Base-by-base conservation (phyloP, 495 filamentous ascomycete species). In the Letharia lupina region DNA sequence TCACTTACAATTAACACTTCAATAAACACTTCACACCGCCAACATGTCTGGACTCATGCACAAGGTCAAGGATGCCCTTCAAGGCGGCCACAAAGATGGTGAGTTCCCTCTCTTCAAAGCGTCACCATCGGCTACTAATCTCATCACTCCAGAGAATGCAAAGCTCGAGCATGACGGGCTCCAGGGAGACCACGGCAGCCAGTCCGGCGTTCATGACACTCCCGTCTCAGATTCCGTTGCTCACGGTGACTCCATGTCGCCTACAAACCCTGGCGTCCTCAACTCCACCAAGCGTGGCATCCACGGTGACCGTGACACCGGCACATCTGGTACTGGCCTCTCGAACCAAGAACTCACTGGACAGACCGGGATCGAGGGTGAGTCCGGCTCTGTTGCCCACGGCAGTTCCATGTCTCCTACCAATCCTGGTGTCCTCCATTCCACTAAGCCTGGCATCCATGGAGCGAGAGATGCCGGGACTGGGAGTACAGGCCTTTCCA, bases 41-140 rank as follows among this genome's bases (percentile, higher is more conserved):
- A 86, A 70, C 71, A 90, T 90, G 87, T 88, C 86, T 35, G 74
- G 78, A 66, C 75, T 91, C 67, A 73, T 89, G 70, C 82, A 91
- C 80, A 91, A 91, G 71, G 80, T 89, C 76, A 91, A 90, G 78
- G 84, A 90, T 45, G 86, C 82, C 71, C 68, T 91, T 65, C 77
- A 81, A 63, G 70, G 76, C 63, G 76, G 83, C 74, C 72, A 79
- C 65, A 63, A 68, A 31, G 23, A 41, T 61, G 59, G 39, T 45
- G 2, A 1, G 39, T 20, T 20, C 10, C 28, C 23, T 18, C 20
- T 61, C 42, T 50, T 57, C 5, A 33, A 37, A 57, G 6, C 9
- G 15, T 52, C 35, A 63, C 28, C 16, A 44, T 47, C 39, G 58
- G 45, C 35, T 50, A 18, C 35, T 50, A 18, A 37, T 52, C 10